Percentiles rank a stretch among this genome's conserved stretches.
These are phyloP conservation scores for Bryopsis sp. DNA, from an alignment of 139 green algal genomes.

Conservation along the genomic window DNA sequence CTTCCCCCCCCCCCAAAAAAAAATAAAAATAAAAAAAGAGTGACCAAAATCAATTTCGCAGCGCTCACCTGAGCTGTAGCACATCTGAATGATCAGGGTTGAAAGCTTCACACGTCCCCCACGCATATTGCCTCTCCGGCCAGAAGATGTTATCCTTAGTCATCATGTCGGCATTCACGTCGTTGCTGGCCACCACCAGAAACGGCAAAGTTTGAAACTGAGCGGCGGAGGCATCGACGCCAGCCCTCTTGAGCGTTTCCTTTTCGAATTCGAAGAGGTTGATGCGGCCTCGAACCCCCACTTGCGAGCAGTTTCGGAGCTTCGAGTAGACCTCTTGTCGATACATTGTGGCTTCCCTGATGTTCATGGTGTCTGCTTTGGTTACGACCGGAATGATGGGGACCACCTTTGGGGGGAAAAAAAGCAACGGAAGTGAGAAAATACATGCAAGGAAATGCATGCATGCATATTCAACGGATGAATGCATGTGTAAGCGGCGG, in stretches of 20 bases:
- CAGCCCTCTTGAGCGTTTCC: conserved; percentile 49
- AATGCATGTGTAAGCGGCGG: too few relatives aligned
- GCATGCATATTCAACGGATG: too few relatives aligned
- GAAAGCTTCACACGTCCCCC: conserved; percentile 62
- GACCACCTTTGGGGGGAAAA: conserved; percentile 42
- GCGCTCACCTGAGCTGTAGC: conserved; percentile 46
- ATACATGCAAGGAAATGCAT: too few relatives aligned
- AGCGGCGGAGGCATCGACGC: conserved; percentile 33
- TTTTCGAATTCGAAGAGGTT: conserved; percentile 67
- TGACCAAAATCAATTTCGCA: not conserved
- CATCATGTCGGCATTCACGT: conserved; percentile 16
- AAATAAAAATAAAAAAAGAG: too few relatives aligned
- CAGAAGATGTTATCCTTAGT: conserved; percentile 44
- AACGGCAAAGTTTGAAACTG: conserved; percentile 37
- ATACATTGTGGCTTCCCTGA: conserved; percentile 44
- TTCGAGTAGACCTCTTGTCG: conserved; percentile 50
- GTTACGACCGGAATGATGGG: conserved; percentile 63
- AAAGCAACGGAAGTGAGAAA: too few relatives aligned
- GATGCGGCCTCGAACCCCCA: conserved; percentile 45
- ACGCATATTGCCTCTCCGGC: conserved; percentile 58
- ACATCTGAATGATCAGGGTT: conserved; percentile 68
- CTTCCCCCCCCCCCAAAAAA: too few relatives aligned
- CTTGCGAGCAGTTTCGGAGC: conserved; percentile 34
- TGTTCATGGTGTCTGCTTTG: conserved; percentile 73
- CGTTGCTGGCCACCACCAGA: conserved; percentile 42